Evolutionary conservation across 192 early-diverging fungal species (phyloP).

Genomic region (Cetraspora pellucida): DNA sequence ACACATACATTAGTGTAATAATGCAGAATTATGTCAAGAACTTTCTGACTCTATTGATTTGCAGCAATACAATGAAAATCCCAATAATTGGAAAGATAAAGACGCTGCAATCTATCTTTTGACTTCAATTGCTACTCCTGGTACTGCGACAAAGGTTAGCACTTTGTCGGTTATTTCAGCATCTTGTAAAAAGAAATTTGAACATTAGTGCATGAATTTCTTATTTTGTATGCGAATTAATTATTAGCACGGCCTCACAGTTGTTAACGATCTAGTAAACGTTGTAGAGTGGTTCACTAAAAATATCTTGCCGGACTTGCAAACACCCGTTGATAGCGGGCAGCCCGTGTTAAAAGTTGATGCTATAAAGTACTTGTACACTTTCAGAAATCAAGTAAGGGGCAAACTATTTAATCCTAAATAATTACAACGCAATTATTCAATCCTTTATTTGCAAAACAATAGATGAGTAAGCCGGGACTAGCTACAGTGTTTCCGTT

Average conservation of each 20-base stretch:
- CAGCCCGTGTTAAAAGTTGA: slow-evolving; percentile 87
- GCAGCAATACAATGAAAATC: slow-evolving; percentile 72
- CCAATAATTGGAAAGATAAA: slow-evolving; percentile 89
- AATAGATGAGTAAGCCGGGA: slow-evolving; percentile 78
- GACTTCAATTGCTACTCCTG: slow-evolving; percentile 83
- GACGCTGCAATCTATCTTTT: slow-evolving; percentile 94
- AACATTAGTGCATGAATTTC: too few species aligned
- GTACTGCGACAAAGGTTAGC: slow-evolving; percentile 66
- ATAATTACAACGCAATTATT: background rate
- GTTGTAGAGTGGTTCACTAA: slow-evolving; percentile 80
- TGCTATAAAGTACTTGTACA: slow-evolving; percentile 91
- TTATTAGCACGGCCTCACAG: slow-evolving; percentile 75
- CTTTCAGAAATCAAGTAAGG: slow-evolving; percentile 86
- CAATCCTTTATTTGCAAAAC: background rate
- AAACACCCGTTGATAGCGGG: slow-evolving; percentile 64
- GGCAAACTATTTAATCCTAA: background rate
- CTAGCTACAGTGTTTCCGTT: slow-evolving; percentile 75
- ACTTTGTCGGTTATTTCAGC: too few species aligned
- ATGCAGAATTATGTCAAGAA: background rate
- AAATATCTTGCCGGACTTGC: slow-evolving; percentile 85
- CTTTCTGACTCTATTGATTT: slow-evolving; percentile 16
- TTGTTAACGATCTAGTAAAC: slow-evolving; percentile 82
- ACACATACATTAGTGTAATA: background rate
- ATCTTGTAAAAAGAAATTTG: background rate
- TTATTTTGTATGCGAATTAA: too few species aligned